Base-by-base conservation (phyloP, 441 rosid species). In the Biscutella auriculata region DNA sequence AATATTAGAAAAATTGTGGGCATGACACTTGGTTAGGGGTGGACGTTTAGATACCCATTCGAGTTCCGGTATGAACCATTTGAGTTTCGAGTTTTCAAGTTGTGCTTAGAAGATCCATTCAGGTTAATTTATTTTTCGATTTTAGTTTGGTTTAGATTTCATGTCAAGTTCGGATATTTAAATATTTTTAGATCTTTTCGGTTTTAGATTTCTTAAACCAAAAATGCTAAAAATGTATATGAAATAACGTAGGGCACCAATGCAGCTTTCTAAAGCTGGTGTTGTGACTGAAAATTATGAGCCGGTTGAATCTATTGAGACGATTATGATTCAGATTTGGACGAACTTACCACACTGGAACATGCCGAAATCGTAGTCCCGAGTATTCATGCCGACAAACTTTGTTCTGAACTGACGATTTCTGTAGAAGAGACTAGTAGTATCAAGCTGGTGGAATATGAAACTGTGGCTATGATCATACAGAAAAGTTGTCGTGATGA, bases 221-320 rank as follows among this genome's bases (percentile, higher is more conserved):
- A n/a, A n/a, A n/a, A n/a, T n/a, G n/a, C n/a, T n/a, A n/a, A n/a
- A n/a, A n/a, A n/a, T n/a, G n/a, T n/a, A n/a, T n/a, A n/a, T n/a
- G 57, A 87, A 84, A 65, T 79, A 82, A 65, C 85, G 82, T 35
- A 68, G 76, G 63, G 80, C 71, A 72, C 73, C 78, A 23, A 66
- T 84, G 49, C 82, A 79, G 45, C 74, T 79, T 66, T 77, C 67
- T 9, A 81, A 74, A 74, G 89, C 79, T 45, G 89, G 88, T 62
- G 57, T 90, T 34, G 70, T 48, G 50, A 60, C 67, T 63, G 43
- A 60, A 49, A 36, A 34, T 34, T 52, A 79, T 60, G 37, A 72
- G n/a, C n/a, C n/a, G n/a, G n/a, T n/a, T 45, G 65, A 64, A 54
- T 41, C 64, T n/a, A 52, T 51, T 35, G 62, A 49, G 73, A 23